Evolutionary conservation across 2,329 filamentous ascomycete genomes (phyloP), one percentile per base, ranked within the genome.

Genomic region (Scedosporium dehoogii): DNA sequence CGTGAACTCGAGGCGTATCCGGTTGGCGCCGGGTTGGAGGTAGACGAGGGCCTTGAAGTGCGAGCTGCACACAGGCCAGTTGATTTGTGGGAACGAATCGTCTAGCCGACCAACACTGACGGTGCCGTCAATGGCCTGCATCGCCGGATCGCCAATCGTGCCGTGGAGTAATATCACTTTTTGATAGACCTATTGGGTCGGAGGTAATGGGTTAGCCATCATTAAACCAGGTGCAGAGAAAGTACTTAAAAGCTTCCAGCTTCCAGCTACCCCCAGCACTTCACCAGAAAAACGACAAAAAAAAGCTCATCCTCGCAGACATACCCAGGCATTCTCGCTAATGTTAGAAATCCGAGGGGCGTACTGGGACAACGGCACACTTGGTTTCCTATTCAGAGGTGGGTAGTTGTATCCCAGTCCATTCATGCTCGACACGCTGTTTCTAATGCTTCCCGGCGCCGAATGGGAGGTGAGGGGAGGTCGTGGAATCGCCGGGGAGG

Each of bases 41-140:
- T 96, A 91, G 9, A 97, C 82, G 33, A 97, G 79, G 4, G 89
- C 89, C 76, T 97, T 97, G 81, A 97, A 97, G 73, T 92, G 87
- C 3, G 90, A 96, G 66, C 91, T 88, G 71, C 81, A 88, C 10
- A 97, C 93, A 1, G 92, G 93, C 92, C 93, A 97, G 67, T 81
- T 82, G 12, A 86, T 89, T 0, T 90, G 78, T 6, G 93, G 92
- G 72, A 97, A 96, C 65, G 79, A 85, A 72, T 96, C 91, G 73
- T 96, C 90, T 67, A 92, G 84, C 69, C 94, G 89, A 69, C 83
- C 88, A 65, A 97, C 83, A 2, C 87, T 91, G 59, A 97, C 70
- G 33, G 78, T 88, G 67, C 94, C 94, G 70, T 96, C 91, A 64
- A 96, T 75, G 60, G 85, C 79, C 70, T 85, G 84, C 60, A 85